Evolutionary conservation across 1,139 yeast genomes (phyloP), one percentile per base, ranked within the genome.

Genomic region (Hemisphaericaspora subhashii): DNA sequence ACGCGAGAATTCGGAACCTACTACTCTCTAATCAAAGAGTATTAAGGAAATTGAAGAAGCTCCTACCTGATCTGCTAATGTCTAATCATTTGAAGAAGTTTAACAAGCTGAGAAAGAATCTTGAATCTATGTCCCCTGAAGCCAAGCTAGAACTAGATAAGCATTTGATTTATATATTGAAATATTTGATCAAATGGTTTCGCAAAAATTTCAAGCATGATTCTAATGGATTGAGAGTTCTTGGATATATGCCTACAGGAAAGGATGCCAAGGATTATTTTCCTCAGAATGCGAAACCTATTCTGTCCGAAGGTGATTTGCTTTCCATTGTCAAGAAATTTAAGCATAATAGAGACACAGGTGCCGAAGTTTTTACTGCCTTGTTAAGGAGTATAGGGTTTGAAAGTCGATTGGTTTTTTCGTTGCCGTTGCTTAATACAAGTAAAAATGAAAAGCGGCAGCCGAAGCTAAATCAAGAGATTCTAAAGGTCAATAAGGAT

Each of bases 181-280:
- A 66, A 40, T 67, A 67, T 38, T 44, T 64, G 23, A 53, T 64
- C 21, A 68, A 67, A 44, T 68, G 74, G 74, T 55, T 66, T 39
- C 43, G 70, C n/a, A 47, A 61, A 20, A 67, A 67, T 42, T 67
- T 53, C 45, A 59, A 63, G 44, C 53, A 64, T 12, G 54, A 58
- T 32, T 53, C 64, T 5, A 64, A 62, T 51, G 74, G 73, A 0
- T 36, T 66, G 6, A 37, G 73, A 23, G 66, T 64, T 0, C 48
- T 66, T 33, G 72, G 72, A 0, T 62, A 61, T 39, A 25, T 58
- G 1, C 65, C 66, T 0, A 29, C 30, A 8, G 33, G 36, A 11
- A 40, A 38, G 10, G 36, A 45, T n/a, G 29, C 39, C 2, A 37
- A 42, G 1, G 41, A 40, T 10, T 64, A 57, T 44, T 62, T 45